Evolutionary conservation across 1,139 yeast species (phyloP).

Genomic region (Debaryomyces nepalensis): DNA sequence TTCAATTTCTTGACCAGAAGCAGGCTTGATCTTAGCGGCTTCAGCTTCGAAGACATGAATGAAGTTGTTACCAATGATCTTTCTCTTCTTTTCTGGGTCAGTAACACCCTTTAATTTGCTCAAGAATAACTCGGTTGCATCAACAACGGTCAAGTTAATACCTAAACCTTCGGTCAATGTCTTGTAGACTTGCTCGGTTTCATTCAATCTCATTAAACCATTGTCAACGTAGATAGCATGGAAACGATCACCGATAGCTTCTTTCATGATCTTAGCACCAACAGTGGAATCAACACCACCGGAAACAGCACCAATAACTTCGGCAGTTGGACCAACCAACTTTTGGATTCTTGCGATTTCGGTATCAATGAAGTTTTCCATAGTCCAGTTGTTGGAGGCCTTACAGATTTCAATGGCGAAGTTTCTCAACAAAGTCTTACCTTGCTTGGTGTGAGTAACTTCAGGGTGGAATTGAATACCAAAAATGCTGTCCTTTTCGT

Average conservation of each 20-base stretch:
- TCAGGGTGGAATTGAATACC: constrained; percentile 99
- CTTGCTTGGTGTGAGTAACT: constrained; percentile 94
- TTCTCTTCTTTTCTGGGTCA: constrained; percentile 98
- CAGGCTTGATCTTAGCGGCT: constrained; percentile 90
- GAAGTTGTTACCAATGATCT: constrained; percentile 97
- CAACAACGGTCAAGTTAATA: constrained; percentile 91
- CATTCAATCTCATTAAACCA: constrained; percentile 96
- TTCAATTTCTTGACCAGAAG: constrained; percentile 88
- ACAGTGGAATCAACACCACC: constrained; percentile 99
- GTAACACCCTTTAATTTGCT: constrained; percentile 88
- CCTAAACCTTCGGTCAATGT: constrained; percentile 93
- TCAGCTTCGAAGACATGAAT: constrained; percentile 96
- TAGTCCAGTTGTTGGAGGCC: constrained; percentile 91
- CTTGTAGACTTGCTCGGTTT: constrained; percentile 84
- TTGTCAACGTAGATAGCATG: constrained; percentile 98
- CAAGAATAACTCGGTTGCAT: constrained; percentile 90
- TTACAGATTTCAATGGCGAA: constrained; percentile 91
- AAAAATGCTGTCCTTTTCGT: constrained; percentile 71
- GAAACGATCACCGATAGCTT: constrained; percentile 98
- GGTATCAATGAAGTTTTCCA: constrained; percentile 96
- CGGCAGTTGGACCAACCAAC: constrained; percentile 96
- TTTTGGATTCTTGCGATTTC: constrained; percentile 91
- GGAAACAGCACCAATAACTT: constrained; percentile 98
- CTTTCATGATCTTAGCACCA: constrained; percentile 97
- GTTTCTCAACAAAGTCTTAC: constrained; percentile 83